These are phyloP conservation scores for Aspergillus spinulosporus DNA, from an alignment of 2,329 filamentous ascomycete genomes.

Conservation along the genomic window DNA sequence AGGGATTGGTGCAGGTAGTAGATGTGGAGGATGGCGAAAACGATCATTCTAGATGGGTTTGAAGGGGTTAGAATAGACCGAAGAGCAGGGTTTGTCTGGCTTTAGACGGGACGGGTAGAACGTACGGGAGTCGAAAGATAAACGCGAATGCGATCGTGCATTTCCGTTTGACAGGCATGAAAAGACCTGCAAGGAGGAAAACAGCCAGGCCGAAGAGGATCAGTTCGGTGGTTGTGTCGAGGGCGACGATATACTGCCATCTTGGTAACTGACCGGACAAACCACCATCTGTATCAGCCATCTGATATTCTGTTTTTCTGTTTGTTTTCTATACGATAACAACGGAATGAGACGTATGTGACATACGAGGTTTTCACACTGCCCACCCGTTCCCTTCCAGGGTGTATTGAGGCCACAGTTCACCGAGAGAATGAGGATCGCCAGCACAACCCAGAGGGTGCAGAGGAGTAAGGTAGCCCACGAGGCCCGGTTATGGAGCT, in stretches of 20 bases:
- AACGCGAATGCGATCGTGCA: slow-evolving; percentile 36
- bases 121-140: slow-evolving; percentile 41
- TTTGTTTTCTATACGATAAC: too few species aligned
- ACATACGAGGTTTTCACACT: slow-evolving; percentile 31
- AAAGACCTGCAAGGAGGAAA: slow-evolving; percentile 32
- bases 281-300: too few species aligned
- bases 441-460: slow-evolving; percentile 41
- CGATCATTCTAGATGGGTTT: slow-evolving; percentile 26
- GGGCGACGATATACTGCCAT: slow-evolving; percentile 37
- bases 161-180: slow-evolving; percentile 37
- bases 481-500: slow-evolving; percentile 40
- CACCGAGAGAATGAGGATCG: slow-evolving; percentile 43
- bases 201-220: slow-evolving; percentile 33
- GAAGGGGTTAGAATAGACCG: background rate
- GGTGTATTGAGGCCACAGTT: slow-evolving; percentile 43
- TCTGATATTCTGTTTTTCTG: too few species aligned
- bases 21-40: slow-evolving; percentile 40
- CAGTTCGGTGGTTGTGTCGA: slow-evolving; percentile 40
- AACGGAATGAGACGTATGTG: background rate
- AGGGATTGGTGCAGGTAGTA: slow-evolving; percentile 31
- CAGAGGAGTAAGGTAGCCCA: slow-evolving; percentile 39
- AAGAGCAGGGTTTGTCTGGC: background rate
- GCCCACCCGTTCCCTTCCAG: slow-evolving; percentile 32
- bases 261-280: slow-evolving; percentile 25
- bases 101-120: background rate